Percentiles rank a stretch among this genome's conserved stretches.
phyloP scores from a whole-genome alignment of 78 protist species.

The Cavenderia fasciculata region DNA sequence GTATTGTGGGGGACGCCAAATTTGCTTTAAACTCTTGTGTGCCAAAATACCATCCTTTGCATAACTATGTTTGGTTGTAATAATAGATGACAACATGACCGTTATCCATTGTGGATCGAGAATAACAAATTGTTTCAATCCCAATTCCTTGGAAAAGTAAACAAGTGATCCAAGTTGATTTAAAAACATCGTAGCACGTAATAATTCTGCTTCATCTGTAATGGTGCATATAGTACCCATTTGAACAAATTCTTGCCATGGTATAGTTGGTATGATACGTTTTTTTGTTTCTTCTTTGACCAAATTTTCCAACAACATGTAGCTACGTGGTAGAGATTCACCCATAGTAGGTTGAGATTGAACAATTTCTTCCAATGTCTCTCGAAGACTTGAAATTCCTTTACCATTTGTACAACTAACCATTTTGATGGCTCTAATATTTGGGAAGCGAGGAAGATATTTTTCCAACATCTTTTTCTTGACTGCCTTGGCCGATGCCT shows the following conservation, averaged over 20 bases:
- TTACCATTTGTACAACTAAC: constrained; percentile 71
- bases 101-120: constrained; percentile 80
- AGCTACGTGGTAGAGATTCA: constrained; percentile 59
- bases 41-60: constrained; percentile 67
- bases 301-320: constrained; percentile 67
- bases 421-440: constrained; percentile 35
- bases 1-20: constrained; percentile 80
- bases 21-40: constrained; percentile 58
- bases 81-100: constrained; percentile 53
- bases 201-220: constrained; percentile 58
- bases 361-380: constrained; percentile 35
- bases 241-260: constrained; percentile 67
- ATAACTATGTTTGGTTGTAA: constrained; percentile 68
- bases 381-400: constrained; percentile 57
- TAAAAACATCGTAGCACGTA: constrained; percentile 73
- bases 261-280: constrained; percentile 66
- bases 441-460: constrained; percentile 52
- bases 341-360: constrained; percentile 65
- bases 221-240: constrained; percentile 69
- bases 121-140: constrained; percentile 72
- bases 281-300: constrained; percentile 65
- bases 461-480: constrained; percentile 70
- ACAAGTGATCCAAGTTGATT: constrained; percentile 70
- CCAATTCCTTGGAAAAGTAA: constrained; percentile 66
- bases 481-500: constrained; percentile 21